Base-by-base conservation (phyloP, 2,329 filamentous ascomycete genomes). In the Fusarium veterinarium region DNA sequence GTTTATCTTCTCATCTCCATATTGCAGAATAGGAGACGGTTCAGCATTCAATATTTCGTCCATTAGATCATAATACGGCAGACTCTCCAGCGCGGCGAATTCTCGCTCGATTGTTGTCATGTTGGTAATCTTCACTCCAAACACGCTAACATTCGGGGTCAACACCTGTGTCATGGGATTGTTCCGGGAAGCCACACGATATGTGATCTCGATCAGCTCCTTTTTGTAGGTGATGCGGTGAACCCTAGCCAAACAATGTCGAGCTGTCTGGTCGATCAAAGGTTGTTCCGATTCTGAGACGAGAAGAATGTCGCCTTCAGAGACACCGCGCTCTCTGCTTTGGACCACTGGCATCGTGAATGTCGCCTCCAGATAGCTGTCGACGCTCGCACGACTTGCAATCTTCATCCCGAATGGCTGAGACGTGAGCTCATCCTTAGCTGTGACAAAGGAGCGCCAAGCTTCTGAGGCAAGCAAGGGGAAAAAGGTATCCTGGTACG, bases 1-100 rank as follows among this genome's bases (percentile, higher is more conserved):
- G 11, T 89, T 84, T 11, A 97, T 84, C 67, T 91, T 91, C 70
- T 93, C 89, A 8, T 95, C 91, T 45, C 90, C 89, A 79, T 97
- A 98, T 11, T 90, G 90, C 58, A 97, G 88, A 75, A 98, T 90
- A 3, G 94, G 95, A 11, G 95, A 98, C 2, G 97, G 96, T 78
- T 95, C 94, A 6, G 95, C 96, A 76, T 91, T 91, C 52, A 97
- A 86, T 63, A 99, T 93, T 82, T 99, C 96, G 64, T 95, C 92
- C 85, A 95, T 97, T 25, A 99, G 87, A 81, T 99, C 96, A 77
- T 98, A 99, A 81, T 97, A 98, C 80, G 97, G 93, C 71, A 99
- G 83, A 77, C 93, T 95, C 83, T 95, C 93, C 35, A 99, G 84
- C 1, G 96, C 94, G 63, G 95, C 96, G 80, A 95, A 99, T 82